phyloP scores from a whole-genome alignment of 495 filamentous ascomycete genomes.

The Penicillium mononematosum region DNA sequence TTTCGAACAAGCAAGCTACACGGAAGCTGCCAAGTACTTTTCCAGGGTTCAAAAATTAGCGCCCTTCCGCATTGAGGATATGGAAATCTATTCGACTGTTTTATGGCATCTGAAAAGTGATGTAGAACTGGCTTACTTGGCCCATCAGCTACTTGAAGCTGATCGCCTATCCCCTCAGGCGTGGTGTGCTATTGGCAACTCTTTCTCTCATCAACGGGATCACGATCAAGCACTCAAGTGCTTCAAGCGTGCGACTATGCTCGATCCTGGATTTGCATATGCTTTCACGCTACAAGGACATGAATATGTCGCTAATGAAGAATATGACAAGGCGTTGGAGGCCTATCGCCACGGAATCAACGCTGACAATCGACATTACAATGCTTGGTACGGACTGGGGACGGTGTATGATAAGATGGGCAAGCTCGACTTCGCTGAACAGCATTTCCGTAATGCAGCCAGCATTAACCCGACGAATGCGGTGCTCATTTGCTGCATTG shows the following conservation, averaged over 20 bases:
- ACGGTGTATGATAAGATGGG: constrained; percentile 92
- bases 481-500: constrained; percentile 86
- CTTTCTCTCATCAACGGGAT: constrained; percentile 90
- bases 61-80: constrained; percentile 80
- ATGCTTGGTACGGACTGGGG: constrained; percentile 94
- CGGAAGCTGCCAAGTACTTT: constrained; percentile 83
- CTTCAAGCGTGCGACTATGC: constrained; percentile 90
- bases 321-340: constrained; percentile 89
- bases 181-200: constrained; percentile 94
- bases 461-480: constrained; percentile 89
- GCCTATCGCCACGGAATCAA: constrained; percentile 80
- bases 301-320: constrained; percentile 94
- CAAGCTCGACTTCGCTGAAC: constrained; percentile 84
- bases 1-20: constrained; percentile 83
- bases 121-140: constrained; percentile 83
- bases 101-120: constrained; percentile 95
- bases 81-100: constrained; percentile 97
- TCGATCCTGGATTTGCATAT: constrained; percentile 89
- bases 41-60: constrained; percentile 68
- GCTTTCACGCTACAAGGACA: constrained; percentile 94
- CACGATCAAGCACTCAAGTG: constrained; percentile 93
- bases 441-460: constrained; percentile 83
- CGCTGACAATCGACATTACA: constrained; percentile 88
- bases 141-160: constrained; percentile 81
- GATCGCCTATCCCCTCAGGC: constrained; percentile 88